These are phyloP conservation scores for Fusarium dimerum DNA, from an alignment of 2,329 filamentous ascomycete species.

Conservation along the genomic window DNA sequence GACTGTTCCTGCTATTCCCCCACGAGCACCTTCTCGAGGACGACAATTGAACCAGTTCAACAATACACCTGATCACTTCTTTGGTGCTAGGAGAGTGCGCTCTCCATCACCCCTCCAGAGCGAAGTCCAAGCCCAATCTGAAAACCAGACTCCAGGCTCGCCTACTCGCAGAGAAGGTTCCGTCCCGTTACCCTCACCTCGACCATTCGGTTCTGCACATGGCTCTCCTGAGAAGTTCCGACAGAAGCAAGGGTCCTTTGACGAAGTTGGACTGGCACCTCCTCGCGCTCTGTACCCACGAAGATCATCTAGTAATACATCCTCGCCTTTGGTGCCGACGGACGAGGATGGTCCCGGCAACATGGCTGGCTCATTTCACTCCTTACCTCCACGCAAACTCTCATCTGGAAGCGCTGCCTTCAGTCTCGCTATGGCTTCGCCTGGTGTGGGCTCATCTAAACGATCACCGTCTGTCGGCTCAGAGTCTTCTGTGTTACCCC, in stretches of 20 bases:
- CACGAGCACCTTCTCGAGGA: slow-evolving; percentile 43
- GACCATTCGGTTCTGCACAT: slow-evolving; percentile 32
- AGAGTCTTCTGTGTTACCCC: slow-evolving; percentile 71
- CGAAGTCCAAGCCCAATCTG: slow-evolving; percentile 34
- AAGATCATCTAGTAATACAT: slow-evolving; percentile 61
- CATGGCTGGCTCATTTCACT: slow-evolving; percentile 56
- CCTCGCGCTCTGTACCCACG: slow-evolving; percentile 51
- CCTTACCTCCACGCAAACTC: slow-evolving; percentile 73
- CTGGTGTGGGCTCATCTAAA: slow-evolving; percentile 61
- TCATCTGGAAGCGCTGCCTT: slow-evolving; percentile 67
- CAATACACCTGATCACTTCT: slow-evolving; percentile 44
- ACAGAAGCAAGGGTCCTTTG: slow-evolving; percentile 46
- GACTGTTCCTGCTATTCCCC: slow-evolving; percentile 47
- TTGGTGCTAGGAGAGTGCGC: slow-evolving; percentile 58
- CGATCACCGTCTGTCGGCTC: slow-evolving; percentile 86
- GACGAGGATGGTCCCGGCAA: slow-evolving; percentile 67
- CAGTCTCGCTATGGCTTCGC: slow-evolving; percentile 51
- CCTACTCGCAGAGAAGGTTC: slow-evolving; percentile 36
- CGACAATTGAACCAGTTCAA: slow-evolving; percentile 41
- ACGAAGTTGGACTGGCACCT: slow-evolving; percentile 53
- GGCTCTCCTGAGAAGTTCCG: slow-evolving; percentile 45
- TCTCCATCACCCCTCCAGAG: slow-evolving; percentile 57
- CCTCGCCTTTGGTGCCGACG: slow-evolving; percentile 64
- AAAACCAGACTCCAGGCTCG: slow-evolving; percentile 31
- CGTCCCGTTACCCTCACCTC: slow-evolving; percentile 38